Evolutionary conservation across 257 asterid genomes (phyloP), one percentile per base, ranked within the genome.

Genomic region (Apocynum venetum): DNA sequence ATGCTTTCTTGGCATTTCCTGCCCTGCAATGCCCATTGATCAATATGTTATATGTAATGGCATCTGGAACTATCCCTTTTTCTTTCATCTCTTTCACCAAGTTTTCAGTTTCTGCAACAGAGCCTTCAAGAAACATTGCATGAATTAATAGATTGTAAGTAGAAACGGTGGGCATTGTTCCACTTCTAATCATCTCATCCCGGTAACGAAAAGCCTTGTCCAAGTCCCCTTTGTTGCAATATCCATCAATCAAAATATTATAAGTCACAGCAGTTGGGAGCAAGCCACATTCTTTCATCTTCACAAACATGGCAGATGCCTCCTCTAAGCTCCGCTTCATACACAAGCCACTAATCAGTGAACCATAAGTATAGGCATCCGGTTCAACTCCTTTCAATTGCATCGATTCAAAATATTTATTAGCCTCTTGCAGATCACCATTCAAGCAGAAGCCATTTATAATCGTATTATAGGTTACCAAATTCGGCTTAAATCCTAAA

Each of bases 131-230:
- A 76, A 83, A 73, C 77, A 86, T 52, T 41, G 86, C 80, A 75
- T 80, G 89, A 78, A 87, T 85, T 79, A 87, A 78, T 78, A 78
- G 73, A 80, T 90, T 90, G 80, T 89, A 90, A 1, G 96, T 90
- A 44, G 87, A 80, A 68, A 78, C 86, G 15, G 88, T 86, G 0
- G 87, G 89, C 83, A 75, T 53, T 25, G 82, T 80, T 46, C 91
- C 91, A 63, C 77, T 87, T 71, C 66, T 83, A 67, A 84, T 82
- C 96, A 90, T 90, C 78, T 77, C 89, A 82, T 87, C 85, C 73
- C 77, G 84, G 64, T 74, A 87, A 47, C 78, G n/a, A 79, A 80
- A 87, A 63, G 88, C 91, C 79, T 69, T 86, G n/a, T 85, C 84
- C 72, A 85, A 55, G 25, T 88, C 87, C 81, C 91, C 90, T 55